A percentile compares a stretch with the other conserved stretches of the same genome.
Conservation (phyloP, 1,139 yeast genomes). For the Geotrichum fermentans region DNA sequence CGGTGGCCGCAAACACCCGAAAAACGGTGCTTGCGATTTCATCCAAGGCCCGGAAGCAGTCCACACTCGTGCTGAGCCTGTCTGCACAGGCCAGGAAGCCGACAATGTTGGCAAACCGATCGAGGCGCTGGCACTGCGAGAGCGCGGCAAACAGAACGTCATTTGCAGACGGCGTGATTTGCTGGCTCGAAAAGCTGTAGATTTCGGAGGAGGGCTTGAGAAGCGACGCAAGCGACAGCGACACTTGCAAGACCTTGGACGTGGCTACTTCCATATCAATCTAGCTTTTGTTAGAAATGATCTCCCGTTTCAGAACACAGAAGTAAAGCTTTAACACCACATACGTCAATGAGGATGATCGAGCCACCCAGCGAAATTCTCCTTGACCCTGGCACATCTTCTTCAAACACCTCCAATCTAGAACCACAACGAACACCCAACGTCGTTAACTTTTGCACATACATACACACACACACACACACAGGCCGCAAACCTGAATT, state of each 20-base stretch:
- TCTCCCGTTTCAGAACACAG: background rate
- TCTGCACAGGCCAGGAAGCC: slow-evolving; percentile 35
- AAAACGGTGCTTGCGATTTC: slow-evolving; percentile 33
- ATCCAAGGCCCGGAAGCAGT: slow-evolving; percentile 36
- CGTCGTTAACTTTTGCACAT: too few species aligned
- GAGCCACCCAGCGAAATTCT: slow-evolving; percentile 38
- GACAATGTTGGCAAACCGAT: slow-evolving; percentile 32
- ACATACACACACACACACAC: background rate
- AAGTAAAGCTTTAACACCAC: too few species aligned
- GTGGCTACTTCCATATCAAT: slow-evolving; percentile 23
- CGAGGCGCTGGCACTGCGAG: slow-evolving; percentile 30
- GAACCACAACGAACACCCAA: too few species aligned
- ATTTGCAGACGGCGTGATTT: slow-evolving; percentile 28
- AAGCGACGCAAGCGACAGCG: slow-evolving; percentile 34
- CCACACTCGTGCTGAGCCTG: slow-evolving; percentile 32
- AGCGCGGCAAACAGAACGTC: slow-evolving; percentile 29
- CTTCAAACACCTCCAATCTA: slow-evolving; percentile 37
- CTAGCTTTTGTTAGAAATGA: too few species aligned
- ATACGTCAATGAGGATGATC: slow-evolving; percentile 36
- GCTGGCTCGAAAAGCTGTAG: slow-evolving; percentile 31
- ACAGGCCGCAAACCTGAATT: too few species aligned
- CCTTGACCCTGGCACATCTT: slow-evolving; percentile 25
- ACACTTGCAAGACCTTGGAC: slow-evolving; percentile 23
- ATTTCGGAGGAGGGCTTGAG: slow-evolving; percentile 26
- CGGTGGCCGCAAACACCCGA: slow-evolving; percentile 22